phyloP scores from a whole-genome alignment of 2,329 filamentous ascomycete species.

The Aspergillus persii region DNA sequence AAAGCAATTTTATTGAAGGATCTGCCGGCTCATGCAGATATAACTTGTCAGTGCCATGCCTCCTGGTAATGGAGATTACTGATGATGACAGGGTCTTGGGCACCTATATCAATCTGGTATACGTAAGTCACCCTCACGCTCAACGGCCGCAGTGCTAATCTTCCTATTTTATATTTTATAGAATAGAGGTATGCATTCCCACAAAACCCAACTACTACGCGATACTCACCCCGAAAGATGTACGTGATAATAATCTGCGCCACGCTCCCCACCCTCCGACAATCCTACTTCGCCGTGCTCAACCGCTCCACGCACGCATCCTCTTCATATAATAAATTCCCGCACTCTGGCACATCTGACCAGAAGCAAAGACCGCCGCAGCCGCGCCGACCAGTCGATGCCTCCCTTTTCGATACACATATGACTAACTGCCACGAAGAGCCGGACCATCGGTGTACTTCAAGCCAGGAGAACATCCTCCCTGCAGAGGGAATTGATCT shows the following conservation, averaged over 20 bases:
- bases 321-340: background rate
- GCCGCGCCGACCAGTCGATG: conserved; percentile 1
- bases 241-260: conserved; percentile 15
- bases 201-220: too few species aligned
- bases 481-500: background rate
- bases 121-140: conserved; percentile 3
- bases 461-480: conserved; percentile 5
- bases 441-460: background rate
- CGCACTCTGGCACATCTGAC: background rate
- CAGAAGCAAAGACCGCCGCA: background rate
- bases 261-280: conserved; percentile 9
- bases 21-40: conserved; percentile 12
- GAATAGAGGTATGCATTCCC: background rate
- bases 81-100: conserved; percentile 10
- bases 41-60: conserved; percentile 9
- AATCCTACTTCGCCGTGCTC: conserved; percentile 3
- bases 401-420: conserved; percentile 8
- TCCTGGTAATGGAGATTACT: too few species aligned
- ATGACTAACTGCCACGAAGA: background rate
- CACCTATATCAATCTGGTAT: conserved; percentile 16
- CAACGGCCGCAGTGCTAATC: background rate
- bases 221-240: background rate
- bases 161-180: background rate
- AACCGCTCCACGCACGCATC: conserved; percentile 3
- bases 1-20: conserved; percentile 11